Evolutionary conservation across 352 stramenopile genomes (phyloP).

Genomic region (Thraustotheca clavata): DNA sequence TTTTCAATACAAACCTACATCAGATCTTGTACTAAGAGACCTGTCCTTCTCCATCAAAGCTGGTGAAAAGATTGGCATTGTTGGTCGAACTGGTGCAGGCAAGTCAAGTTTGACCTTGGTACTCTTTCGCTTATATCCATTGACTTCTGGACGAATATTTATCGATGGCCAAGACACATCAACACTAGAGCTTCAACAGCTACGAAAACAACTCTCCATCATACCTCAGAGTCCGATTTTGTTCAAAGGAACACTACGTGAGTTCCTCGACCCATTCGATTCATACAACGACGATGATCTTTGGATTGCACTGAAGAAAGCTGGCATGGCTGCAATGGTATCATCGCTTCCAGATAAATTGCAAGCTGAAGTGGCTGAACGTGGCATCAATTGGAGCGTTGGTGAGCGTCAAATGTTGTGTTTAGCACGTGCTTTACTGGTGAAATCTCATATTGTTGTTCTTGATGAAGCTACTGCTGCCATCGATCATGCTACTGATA

Average conservation of each 20-base stretch:
- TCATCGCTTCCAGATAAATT: conserved; percentile 40
- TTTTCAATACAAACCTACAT: conserved; percentile 47
- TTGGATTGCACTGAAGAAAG: conserved; percentile 45
- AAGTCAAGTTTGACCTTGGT: conserved; percentile 84
- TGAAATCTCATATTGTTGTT: conserved; percentile 83
- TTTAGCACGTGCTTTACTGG: conserved; percentile 71
- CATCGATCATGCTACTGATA: conserved; percentile 36
- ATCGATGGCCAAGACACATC: conserved; percentile 71
- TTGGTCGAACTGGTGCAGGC: conserved; percentile 82
- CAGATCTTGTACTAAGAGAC: conserved; percentile 24
- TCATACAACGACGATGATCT: conserved; percentile 38
- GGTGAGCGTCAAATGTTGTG: conserved; percentile 72
- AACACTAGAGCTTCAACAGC: conserved; percentile 40
- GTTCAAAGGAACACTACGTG: conserved; percentile 72
- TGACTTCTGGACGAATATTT: conserved; percentile 40
- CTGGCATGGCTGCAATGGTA: conserved; percentile 38
- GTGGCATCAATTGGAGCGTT: conserved; percentile 54
- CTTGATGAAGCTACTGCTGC: conserved; percentile 45
- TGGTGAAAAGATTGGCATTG: conserved; percentile 74
- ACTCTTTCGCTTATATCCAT: conserved; percentile 62
- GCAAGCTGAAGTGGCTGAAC: conserved; percentile 35
- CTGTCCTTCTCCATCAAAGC: conserved; percentile 35
- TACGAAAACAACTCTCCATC: conserved; percentile 68
- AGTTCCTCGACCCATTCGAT: conserved; percentile 70
- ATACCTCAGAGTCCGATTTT: conserved; percentile 80